Percentiles rank a stretch among this genome's conserved stretches.
These are phyloP conservation scores for Entomortierella parvispora DNA, from an alignment of 192 early-diverging fungal genomes.

Conservation along the genomic window DNA sequence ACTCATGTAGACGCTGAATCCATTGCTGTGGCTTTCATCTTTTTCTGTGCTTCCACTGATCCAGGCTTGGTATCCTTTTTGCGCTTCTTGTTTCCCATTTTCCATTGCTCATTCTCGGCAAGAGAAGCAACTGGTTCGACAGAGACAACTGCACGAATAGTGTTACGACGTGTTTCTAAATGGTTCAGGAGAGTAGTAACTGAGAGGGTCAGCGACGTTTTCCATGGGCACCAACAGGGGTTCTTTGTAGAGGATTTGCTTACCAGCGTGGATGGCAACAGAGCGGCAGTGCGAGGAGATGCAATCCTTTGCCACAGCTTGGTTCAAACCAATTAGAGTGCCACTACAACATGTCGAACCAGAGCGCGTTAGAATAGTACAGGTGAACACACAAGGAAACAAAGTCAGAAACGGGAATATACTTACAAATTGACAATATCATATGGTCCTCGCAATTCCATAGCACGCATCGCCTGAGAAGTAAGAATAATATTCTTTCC, in stretches of 20 bases:
- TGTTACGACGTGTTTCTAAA: conserved; percentile 64
- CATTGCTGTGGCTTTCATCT: no score
- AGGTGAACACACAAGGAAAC: not conserved
- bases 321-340: conserved; percentile 69
- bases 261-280: conserved; percentile 67
- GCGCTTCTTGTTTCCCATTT: conserved; percentile 50
- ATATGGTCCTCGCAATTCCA: conserved; percentile 79
- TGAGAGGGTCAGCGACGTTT: no score
- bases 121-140: conserved; percentile 52
- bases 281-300: conserved; percentile 65
- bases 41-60: no score
- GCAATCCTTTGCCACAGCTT: conserved; percentile 62
- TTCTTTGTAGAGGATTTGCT: no score
- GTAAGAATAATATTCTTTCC: conserved; percentile 84
- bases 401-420: not conserved
- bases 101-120: conserved; percentile 55
- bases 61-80: not conserved
- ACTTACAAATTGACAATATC: conserved; percentile 85
- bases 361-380: no score
- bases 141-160: conserved; percentile 56
- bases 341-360: conserved; percentile 49
- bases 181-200: no score
- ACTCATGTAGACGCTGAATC: no score
- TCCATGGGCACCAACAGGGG: no score
- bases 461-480: conserved; percentile 71